phyloP scores from a whole-genome alignment of 345 rosid genomes.

The Bretschneidera sinensis region DNA sequence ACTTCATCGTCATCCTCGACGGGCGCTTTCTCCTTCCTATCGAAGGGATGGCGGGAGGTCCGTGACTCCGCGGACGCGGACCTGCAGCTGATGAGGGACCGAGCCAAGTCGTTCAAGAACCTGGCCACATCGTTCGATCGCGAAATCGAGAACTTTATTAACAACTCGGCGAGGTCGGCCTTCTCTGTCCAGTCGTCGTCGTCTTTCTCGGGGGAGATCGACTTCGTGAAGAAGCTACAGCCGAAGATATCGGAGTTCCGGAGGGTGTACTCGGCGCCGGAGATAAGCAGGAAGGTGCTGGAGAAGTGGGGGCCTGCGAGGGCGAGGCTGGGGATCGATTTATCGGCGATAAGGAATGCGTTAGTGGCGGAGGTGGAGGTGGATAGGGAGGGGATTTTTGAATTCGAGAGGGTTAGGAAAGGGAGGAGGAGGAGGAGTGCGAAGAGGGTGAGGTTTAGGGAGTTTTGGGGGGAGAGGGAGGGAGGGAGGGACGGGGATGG shows the following conservation, averaged over 20 bases:
- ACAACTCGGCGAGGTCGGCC: slow-evolving; percentile 54
- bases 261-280: slow-evolving; percentile 90
- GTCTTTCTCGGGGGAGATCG: slow-evolving; percentile 46
- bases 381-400: slow-evolving; percentile 32
- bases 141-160: slow-evolving; percentile 76
- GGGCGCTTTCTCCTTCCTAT: slow-evolving; percentile 68
- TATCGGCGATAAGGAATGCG: slow-evolving; percentile 78
- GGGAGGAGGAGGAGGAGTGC: slow-evolving; percentile 38
- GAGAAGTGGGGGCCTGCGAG: slow-evolving; percentile 75
- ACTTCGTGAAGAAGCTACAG: slow-evolving; percentile 79
- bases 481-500: slow-evolving; percentile 24
- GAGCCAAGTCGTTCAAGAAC: slow-evolving; percentile 86
- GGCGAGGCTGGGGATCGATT: slow-evolving; percentile 67
- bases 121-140: slow-evolving; percentile 81
- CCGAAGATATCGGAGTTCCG: slow-evolving; percentile 89
- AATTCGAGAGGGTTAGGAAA: slow-evolving; percentile 41
- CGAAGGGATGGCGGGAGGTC: slow-evolving; percentile 91
- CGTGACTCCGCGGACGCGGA: slow-evolving; percentile 93
- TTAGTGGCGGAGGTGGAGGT: slow-evolving; percentile 57
- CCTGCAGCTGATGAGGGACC: slow-evolving; percentile 67
- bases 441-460: slow-evolving; percentile 36
- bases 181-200: slow-evolving; percentile 49
- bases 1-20: slow-evolving; percentile 41
- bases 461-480: no score
- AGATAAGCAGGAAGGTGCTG: slow-evolving; percentile 73